These are phyloP conservation scores for Scenedesmus sp. DNA, from an alignment of 163 green algal species.

Conservation along the genomic window DNA sequence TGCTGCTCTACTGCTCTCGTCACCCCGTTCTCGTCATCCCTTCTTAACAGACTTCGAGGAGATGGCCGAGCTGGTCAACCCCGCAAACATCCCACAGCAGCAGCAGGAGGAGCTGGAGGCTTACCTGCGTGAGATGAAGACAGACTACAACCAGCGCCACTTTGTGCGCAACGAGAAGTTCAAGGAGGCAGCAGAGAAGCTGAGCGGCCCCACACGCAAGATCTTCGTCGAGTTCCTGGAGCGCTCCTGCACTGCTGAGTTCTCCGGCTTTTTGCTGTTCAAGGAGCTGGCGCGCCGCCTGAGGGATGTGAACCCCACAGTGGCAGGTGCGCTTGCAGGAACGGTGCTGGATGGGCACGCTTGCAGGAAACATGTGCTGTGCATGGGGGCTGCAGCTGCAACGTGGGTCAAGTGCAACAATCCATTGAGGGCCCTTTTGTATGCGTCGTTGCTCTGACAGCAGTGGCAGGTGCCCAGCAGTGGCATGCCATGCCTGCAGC, in stretches of 20 bases:
- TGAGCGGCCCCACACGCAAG: conserved; percentile 84
- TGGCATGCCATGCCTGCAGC: background rate
- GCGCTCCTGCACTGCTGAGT: conserved; percentile 98
- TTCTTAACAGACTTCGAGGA: conserved; percentile 88
- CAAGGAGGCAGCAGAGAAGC: conserved; percentile 78
- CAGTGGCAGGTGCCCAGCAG: background rate
- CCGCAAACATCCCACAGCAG: conserved; percentile 92
- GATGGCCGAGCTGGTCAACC: conserved; percentile 95
- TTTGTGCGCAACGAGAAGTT: conserved; percentile 96
- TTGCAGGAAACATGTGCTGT: background rate
- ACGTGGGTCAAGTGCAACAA: no score
- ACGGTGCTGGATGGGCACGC: background rate
- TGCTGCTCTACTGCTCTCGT: background rate
- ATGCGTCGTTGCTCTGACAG: no score
- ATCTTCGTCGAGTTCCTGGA: conserved; percentile 99
- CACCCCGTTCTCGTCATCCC: background rate
- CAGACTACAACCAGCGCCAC: conserved; percentile 99
- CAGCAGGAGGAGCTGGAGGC: conserved; percentile 87
- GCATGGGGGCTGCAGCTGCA: background rate
- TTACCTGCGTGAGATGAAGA: conserved; percentile 92
- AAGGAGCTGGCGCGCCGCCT: conserved; percentile 94
- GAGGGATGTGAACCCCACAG: conserved; percentile 91
- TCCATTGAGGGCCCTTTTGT: no score
- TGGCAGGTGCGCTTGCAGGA: conserved; percentile 64
- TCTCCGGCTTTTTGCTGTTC: conserved; percentile 98